phyloP scores from a whole-genome alignment of 306 rosid species.

The Myrica gale region DNA sequence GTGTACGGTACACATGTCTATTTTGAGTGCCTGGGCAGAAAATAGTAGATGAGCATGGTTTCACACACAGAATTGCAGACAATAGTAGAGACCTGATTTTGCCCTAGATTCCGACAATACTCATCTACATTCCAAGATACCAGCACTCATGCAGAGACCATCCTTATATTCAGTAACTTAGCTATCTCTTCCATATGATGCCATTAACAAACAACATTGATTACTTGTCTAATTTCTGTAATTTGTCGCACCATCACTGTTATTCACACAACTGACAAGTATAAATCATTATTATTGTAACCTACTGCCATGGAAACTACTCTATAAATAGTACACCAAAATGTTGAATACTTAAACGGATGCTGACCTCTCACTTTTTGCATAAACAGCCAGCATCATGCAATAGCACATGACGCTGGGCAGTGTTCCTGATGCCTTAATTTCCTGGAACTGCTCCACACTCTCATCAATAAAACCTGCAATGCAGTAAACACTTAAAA shows the following conservation, averaged over 20 bases:
- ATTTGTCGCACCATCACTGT: not conserved
- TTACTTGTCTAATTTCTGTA: too few species aligned
- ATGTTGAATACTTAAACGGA: constrained; percentile 9
- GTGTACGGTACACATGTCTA: not conserved
- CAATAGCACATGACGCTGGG: constrained; percentile 94
- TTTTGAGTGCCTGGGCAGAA: not conserved
- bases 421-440: constrained; percentile 66
- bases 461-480: constrained; percentile 90
- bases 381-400: constrained; percentile 90
- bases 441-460: constrained; percentile 87
- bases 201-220: too few species aligned
- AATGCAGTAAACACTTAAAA: constrained; percentile 70
- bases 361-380: constrained; percentile 78
- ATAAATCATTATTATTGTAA: not conserved
- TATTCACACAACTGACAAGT: not conserved
- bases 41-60: not conserved
- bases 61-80: not conserved
- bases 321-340: constrained; percentile 18
- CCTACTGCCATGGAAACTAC: constrained; percentile 11
- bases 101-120: not conserved
- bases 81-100: not conserved
- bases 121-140: not conserved
- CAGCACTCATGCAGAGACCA: not conserved
- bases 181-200: too few species aligned
- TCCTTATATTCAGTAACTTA: not conserved